These are phyloP conservation scores for Venturia aucupariae DNA, from an alignment of 2,329 filamentous ascomycete species.

Conservation along the genomic window DNA sequence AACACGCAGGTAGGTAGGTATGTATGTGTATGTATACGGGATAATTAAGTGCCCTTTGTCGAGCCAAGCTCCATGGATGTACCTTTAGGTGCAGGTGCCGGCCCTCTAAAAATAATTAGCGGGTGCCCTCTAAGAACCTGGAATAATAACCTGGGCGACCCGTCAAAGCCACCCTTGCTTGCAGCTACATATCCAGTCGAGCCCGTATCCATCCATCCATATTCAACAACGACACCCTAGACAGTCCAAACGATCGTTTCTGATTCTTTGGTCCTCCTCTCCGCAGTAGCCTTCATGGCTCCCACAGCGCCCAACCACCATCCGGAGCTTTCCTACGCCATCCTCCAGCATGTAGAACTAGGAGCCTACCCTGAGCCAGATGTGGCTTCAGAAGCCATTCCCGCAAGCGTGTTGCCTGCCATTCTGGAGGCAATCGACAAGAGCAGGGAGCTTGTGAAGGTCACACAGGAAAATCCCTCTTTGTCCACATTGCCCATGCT, in stretches of 20 bases:
- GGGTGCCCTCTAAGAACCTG: too few species aligned
- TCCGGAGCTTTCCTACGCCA: conserved; percentile 44
- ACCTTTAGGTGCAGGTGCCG: too few species aligned
- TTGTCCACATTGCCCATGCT: conserved; percentile 24
- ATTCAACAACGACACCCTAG: neutral
- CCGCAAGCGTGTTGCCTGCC: conserved; percentile 38
- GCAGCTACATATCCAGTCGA: neutral
- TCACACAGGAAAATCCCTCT: conserved; percentile 20
- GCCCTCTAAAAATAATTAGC: too few species aligned
- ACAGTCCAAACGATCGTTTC: neutral
- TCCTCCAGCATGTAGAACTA: conserved; percentile 54
- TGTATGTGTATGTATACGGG: too few species aligned
- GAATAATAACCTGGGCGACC: too few species aligned
- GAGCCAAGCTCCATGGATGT: too few species aligned
- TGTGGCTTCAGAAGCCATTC: conserved; percentile 44
- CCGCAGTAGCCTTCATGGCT: conserved; percentile 11
- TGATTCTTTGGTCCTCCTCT: neutral
- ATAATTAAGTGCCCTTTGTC: too few species aligned
- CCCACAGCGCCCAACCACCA: conserved; percentile 19
- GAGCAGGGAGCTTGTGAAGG: conserved; percentile 46
- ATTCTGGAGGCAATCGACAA: conserved; percentile 43
- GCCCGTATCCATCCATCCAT: neutral
- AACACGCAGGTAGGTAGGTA: too few species aligned
- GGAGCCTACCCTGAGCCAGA: conserved; percentile 49
- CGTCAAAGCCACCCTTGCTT: neutral